phyloP scores from a whole-genome alignment of 2,329 filamentous ascomycete genomes.

The Lasiodiplodia gonubiensis region DNA sequence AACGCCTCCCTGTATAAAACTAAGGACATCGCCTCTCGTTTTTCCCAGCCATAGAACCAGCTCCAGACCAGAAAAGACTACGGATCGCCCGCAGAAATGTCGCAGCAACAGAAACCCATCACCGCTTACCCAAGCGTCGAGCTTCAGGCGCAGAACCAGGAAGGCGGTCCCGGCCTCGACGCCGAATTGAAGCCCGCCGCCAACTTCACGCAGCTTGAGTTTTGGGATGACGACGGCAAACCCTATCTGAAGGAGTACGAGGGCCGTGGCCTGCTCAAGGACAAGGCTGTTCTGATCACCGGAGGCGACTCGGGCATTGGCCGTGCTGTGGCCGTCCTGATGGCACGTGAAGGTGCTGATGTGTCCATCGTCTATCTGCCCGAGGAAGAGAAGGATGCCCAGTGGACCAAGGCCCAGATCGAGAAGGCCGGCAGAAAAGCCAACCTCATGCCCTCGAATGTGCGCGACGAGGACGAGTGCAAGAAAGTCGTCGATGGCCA shows the following conservation, averaged over 20 bases:
- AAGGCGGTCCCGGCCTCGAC: conserved; percentile 41
- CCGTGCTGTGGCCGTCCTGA: conserved; percentile 59
- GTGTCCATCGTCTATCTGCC: conserved; percentile 62
- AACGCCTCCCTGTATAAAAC: background rate
- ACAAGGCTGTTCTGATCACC: conserved; percentile 40
- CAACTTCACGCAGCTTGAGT: conserved; percentile 42
- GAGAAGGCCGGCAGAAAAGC: conserved; percentile 58
- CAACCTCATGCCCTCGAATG: conserved; percentile 55
- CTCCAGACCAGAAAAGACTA: no score
- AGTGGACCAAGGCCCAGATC: conserved; percentile 59
- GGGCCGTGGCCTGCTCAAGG: conserved; percentile 40
- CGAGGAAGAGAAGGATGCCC: conserved; percentile 62
- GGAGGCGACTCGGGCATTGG: conserved; percentile 39
- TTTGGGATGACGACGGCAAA: conserved; percentile 39
- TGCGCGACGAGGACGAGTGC: conserved; percentile 59
- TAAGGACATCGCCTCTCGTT: background rate
- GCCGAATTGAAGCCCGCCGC: conserved; percentile 39
- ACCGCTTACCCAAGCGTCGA: conserved; percentile 36
- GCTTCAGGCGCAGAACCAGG: conserved; percentile 39
- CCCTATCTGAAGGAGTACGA: conserved; percentile 42
- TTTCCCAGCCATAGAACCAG: background rate
- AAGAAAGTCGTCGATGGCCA: conserved; percentile 59
- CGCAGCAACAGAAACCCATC: conserved; percentile 31
- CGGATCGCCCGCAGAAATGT: conserved; percentile 13
- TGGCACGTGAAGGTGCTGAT: conserved; percentile 64